Percentiles rank a stretch among this genome's conserved stretches.
phyloP scores from a whole-genome alignment of 129 eudicot genomes.

The Centaurea solstitialis region DNA sequence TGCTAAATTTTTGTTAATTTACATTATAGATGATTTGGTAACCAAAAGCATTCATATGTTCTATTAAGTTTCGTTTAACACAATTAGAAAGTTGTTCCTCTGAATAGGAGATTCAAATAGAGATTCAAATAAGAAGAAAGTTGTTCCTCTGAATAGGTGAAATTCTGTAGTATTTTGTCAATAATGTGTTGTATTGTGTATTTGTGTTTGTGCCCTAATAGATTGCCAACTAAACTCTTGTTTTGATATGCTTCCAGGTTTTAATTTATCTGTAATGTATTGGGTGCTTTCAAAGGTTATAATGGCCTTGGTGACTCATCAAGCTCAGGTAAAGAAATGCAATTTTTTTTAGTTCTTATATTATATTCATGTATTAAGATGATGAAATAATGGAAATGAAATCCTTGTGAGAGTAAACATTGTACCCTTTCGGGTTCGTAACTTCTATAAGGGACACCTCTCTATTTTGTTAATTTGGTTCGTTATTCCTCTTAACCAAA shows the following conservation, averaged over 20 bases:
- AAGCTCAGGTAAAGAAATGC: not conserved
- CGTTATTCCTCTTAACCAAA: not conserved
- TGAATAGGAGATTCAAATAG: too few species aligned
- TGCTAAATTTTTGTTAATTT: not conserved
- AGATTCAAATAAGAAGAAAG: not conserved
- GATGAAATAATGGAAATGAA: not conserved
- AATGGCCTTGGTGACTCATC: conserved; percentile 1
- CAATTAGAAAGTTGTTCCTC: not conserved
- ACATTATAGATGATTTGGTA: not conserved
- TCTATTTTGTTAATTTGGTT: not conserved
- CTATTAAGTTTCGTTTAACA: not conserved
- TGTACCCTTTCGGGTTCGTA: not conserved
- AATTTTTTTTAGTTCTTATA: not conserved
- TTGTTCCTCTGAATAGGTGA: not conserved
- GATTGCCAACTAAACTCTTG: not conserved
- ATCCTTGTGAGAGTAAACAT: not conserved
- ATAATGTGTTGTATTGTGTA: not conserved
- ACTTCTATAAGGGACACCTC: not conserved
- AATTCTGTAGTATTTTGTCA: not conserved
- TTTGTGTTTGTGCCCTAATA: not conserved
- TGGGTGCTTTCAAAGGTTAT: not conserved
- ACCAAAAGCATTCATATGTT: not conserved
- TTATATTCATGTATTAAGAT: not conserved
- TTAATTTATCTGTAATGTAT: not conserved
- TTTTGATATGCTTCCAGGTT: not conserved